Base-by-base conservation (phyloP, 2,329 filamentous ascomycete genomes). In the Beauveria bassiana region DNA sequence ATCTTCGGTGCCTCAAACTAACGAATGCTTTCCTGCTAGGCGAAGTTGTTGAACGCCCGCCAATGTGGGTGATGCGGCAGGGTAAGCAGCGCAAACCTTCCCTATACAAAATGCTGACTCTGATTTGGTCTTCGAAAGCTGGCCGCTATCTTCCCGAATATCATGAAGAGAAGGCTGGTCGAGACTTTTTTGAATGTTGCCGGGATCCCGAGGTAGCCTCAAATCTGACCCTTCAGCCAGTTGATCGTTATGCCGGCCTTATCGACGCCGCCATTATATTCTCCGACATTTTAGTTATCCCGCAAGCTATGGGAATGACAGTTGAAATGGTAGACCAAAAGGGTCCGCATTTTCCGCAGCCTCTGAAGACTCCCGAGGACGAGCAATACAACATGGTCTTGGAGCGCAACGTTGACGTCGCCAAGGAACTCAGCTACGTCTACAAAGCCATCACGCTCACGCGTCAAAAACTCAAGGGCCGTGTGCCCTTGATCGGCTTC, bases 11-110 rank as follows among this genome's bases (percentile, higher is more conserved):
- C 20, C 28, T 24, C 7, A 26, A 14, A 28, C 57, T 46, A 46
- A 53, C 49, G 18, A 43, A 31, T 9, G 7, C 28, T 31, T 14
- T 43, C 18, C 26, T n/a, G 18, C n/a, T n/a, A 60, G 93, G 93
- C 74, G 84, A 97, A 77, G 87, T 87, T 73, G 90, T 98, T 67
- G 92, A 97, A 77, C 87, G 95, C 66, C 90, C 95, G 64, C 95
- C 95, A 62, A 91, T 96, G 81, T 99, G 95, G 95, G 92, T 99
- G 73, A 99, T 99, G 95, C 90, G 95, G 77, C 95, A 99, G 86
- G 92, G 92, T 93, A 80, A 74, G 75, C 3, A 26, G 5, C 14
- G 14, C 34, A 31, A 10, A 45, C 20, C 26, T 7, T 20, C 24
- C 22, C 20, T 26, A 42, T 8, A 49, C 26, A 6, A 26, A 47